phyloP scores from a whole-genome alignment of 306 rosid genomes.

The Quercus mongolica region DNA sequence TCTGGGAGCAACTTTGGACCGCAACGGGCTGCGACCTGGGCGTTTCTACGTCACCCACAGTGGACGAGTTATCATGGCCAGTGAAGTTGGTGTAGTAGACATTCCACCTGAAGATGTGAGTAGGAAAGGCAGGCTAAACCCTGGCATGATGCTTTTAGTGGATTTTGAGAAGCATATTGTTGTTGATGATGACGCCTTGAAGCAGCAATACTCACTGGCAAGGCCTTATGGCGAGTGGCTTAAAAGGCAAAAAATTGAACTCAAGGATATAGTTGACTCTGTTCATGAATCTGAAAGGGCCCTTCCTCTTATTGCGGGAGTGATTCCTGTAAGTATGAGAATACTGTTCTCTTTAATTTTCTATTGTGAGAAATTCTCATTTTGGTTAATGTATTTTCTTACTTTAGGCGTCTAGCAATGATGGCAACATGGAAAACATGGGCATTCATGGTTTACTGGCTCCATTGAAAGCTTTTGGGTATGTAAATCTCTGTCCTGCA shows the following conservation, averaged over 20 bases:
- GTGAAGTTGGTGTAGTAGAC: conserved; percentile 99
- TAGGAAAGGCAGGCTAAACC: conserved; percentile 94
- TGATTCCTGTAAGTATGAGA: conserved; percentile 55
- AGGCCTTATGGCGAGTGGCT: conserved; percentile 95
- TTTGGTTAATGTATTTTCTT: conserved; percentile 13
- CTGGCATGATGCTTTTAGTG: conserved; percentile 99
- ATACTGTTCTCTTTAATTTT: not conserved
- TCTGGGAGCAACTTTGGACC: conserved; percentile 97
- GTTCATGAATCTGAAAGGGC: conserved; percentile 61
- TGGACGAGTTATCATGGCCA: conserved; percentile 95
- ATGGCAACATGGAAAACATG: conserved; percentile 64
- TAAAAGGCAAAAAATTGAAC: conserved; percentile 79
- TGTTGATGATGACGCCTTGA: conserved; percentile 92
- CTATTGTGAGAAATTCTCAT: conserved; percentile 8
- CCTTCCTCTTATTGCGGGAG: conserved; percentile 75
- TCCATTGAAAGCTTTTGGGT: conserved; percentile 97
- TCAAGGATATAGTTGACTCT: conserved; percentile 70
- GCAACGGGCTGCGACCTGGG: conserved; percentile 96
- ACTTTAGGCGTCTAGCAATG: conserved; percentile 58
- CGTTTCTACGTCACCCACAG: conserved; percentile 96
- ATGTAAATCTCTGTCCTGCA: conserved; percentile 21
- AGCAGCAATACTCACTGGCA: conserved; percentile 83
- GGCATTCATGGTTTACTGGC: conserved; percentile 77
- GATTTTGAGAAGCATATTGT: conserved; percentile 92
- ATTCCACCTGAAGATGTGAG: conserved; percentile 83